A percentile compares a stretch with the other conserved stretches of the same genome.
Evolutionary conservation across 495 filamentous ascomycete species (phyloP).

Genomic region (Penicillium subrubescens): DNA sequence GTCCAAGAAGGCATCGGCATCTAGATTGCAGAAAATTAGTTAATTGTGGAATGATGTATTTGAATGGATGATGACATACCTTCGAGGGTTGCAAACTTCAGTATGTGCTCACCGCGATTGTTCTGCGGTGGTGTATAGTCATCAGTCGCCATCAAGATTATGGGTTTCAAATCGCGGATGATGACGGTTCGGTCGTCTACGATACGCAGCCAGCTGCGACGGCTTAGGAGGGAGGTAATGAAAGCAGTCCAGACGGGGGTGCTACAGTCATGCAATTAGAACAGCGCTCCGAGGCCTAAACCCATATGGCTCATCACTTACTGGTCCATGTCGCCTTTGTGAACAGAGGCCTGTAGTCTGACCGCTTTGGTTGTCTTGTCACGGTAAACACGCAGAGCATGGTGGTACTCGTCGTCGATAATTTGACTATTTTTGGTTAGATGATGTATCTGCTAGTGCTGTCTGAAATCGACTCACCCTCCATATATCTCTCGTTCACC

Average conservation of each 20-base stretch:
- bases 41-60: neutral
- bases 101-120: constrained; percentile 36
- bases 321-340: constrained; percentile 44
- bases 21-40: constrained; percentile 17
- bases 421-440: constrained; percentile 57
- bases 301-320: constrained; percentile 17
- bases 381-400: constrained; percentile 71
- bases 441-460: neutral
- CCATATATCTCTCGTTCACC: constrained; percentile 69
- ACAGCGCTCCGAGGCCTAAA: neutral
- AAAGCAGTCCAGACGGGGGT: constrained; percentile 78
- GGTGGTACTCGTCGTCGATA: constrained; percentile 66
- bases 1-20: constrained; percentile 41
- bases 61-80: constrained; percentile 27
- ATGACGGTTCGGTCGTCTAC: constrained; percentile 55
- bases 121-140: constrained; percentile 49
- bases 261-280: constrained; percentile 21
- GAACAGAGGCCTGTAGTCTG: constrained; percentile 55
- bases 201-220: constrained; percentile 58
- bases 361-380: constrained; percentile 66
- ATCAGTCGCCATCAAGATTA: constrained; percentile 60
- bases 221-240: constrained; percentile 61
- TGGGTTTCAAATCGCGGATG: constrained; percentile 61
- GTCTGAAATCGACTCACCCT: constrained; percentile 52
- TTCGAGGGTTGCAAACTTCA: constrained; percentile 37